These are phyloP conservation scores for Evernia prunastri DNA, from an alignment of 495 filamentous ascomycete genomes.

Conservation along the genomic window DNA sequence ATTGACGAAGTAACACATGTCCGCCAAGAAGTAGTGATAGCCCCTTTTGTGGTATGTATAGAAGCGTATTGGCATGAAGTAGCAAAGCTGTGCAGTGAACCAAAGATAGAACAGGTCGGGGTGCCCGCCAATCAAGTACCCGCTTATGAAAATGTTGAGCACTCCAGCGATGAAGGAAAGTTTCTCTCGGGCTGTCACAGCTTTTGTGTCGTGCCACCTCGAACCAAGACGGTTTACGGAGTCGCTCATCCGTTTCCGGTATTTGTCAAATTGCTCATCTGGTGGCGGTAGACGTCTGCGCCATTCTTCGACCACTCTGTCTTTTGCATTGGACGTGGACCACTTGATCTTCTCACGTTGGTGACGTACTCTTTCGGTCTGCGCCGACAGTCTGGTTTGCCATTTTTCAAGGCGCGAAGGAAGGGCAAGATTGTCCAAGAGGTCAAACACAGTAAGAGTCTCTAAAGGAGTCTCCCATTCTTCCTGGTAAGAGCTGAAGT, in stretches of 20 bases:
- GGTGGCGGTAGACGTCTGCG: constrained; percentile 71
- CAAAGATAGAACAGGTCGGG: constrained; percentile 86
- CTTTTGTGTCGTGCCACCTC: constrained; percentile 82
- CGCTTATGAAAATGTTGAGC: constrained; percentile 93
- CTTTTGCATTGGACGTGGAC: constrained; percentile 49
- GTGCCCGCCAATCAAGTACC: constrained; percentile 81
- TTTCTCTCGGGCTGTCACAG: constrained; percentile 87
- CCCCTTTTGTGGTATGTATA: constrained; percentile 84
- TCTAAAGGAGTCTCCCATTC: constrained; percentile 93
- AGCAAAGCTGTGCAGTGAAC: constrained; percentile 79
- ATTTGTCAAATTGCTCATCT: constrained; percentile 89
- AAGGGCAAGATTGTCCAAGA: constrained; percentile 89
- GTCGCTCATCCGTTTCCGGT: constrained; percentile 74
- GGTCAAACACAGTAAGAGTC: constrained; percentile 81
- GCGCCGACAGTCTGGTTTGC: constrained; percentile 68
- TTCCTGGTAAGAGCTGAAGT: constrained; percentile 72
- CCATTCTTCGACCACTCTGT: constrained; percentile 84
- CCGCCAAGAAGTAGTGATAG: constrained; percentile 95
- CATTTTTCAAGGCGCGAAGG: constrained; percentile 83
- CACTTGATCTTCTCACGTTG: constrained; percentile 69
- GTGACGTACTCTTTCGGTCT: constrained; percentile 75
- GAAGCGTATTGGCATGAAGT: constrained; percentile 94
- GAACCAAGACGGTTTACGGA: constrained; percentile 80
- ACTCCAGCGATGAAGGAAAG: constrained; percentile 92
- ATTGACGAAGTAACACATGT: constrained; percentile 98